phyloP scores from a whole-genome alignment of 768 basidiomycete species.

The Cyclocybe cylindracea region DNA sequence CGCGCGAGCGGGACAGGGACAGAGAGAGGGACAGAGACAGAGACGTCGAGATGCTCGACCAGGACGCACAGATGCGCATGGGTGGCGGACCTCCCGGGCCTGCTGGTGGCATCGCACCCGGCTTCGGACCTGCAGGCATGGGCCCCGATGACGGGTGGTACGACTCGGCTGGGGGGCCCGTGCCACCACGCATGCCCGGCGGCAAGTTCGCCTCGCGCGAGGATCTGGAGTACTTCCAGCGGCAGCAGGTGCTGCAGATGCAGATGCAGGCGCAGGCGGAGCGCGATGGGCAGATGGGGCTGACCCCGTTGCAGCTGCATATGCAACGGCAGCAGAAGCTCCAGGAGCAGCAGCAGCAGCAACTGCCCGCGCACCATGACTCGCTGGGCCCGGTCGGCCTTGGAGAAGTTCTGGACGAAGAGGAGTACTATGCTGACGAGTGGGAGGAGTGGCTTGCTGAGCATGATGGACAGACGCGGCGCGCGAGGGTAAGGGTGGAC shows the following conservation, averaged over 20 bases:
- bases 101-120: no score
- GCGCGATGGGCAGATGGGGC: neutral
- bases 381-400: neutral
- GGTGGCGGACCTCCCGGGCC: neutral
- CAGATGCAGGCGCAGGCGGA: neutral
- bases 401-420: neutral
- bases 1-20: conserved; percentile 11
- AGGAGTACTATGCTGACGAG: conserved; percentile 13
- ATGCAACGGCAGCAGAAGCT: conserved; percentile 5
- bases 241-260: conserved; percentile 7
- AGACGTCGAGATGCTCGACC: neutral
- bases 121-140: no score
- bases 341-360: neutral
- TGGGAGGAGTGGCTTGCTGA: conserved; percentile 19
- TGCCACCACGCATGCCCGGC: no score
- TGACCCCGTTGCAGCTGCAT: conserved; percentile 4
- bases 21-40: conserved; percentile 12
- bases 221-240: neutral
- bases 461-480: conserved; percentile 24
- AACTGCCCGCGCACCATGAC: neutral
- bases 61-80: neutral
- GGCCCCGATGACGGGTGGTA: no score
- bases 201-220: no score
- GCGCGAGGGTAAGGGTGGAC: conserved; percentile 34
- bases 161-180: no score